Conservation (phyloP, 2,329 filamentous ascomycete genomes). For the Chaetoscypha palmicola region DNA sequence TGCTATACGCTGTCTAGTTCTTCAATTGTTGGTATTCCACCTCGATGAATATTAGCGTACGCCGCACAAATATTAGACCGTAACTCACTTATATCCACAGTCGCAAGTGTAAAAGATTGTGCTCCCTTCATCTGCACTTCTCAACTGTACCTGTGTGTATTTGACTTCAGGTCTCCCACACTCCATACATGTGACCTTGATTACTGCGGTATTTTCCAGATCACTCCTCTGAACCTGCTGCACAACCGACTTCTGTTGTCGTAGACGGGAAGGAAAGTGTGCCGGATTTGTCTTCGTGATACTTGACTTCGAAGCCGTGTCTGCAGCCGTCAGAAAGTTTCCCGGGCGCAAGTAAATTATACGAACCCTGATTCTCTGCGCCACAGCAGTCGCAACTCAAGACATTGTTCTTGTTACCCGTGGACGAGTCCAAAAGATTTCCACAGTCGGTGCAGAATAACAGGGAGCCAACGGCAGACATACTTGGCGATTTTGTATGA, state of each 20-base stretch:
- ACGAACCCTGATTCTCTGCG: conserved; percentile 70
- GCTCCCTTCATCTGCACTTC: conserved; percentile 89
- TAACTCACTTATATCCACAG: conserved; percentile 70
- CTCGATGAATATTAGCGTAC: conserved; percentile 22
- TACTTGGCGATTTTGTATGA: conserved; percentile 33
- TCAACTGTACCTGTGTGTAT: conserved; percentile 77
- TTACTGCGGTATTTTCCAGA: conserved; percentile 64
- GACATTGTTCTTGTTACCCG: conserved; percentile 66
- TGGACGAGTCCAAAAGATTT: conserved; percentile 76
- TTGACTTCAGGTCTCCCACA: conserved; percentile 78
- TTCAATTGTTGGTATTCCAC: conserved; percentile 34
- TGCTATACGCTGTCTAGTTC: too few relatives aligned
- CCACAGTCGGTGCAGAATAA: conserved; percentile 93
- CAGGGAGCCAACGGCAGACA: conserved; percentile 85
- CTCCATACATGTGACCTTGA: conserved; percentile 65
- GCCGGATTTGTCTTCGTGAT: conserved; percentile 79
- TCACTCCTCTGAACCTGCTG: conserved; percentile 75
- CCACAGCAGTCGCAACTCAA: conserved; percentile 82
- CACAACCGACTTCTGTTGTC: conserved; percentile 79
- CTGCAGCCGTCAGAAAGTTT: conserved; percentile 30
- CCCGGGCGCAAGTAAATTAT: conserved; percentile 5
- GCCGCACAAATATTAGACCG: background rate
- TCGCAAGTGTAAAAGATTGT: conserved; percentile 88
- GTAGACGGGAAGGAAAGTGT: conserved; percentile 83
- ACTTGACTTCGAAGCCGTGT: conserved; percentile 68